phyloP scores from a whole-genome alignment of 139 green algal genomes.

The Micractinium sp. region DNA sequence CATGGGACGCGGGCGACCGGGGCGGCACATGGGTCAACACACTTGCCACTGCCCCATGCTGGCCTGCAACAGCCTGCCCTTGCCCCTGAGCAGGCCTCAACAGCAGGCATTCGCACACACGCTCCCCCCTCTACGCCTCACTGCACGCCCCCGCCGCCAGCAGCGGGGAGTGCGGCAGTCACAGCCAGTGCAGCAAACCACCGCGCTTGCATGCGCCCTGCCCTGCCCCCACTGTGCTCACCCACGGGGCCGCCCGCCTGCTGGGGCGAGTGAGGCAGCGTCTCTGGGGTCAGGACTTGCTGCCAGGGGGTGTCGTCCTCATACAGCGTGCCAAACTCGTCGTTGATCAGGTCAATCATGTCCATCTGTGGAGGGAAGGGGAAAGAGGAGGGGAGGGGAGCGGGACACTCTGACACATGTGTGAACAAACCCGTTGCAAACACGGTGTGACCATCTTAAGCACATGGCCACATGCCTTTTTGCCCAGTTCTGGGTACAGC shows the following conservation, averaged over 20 bases:
- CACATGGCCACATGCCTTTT: too few species aligned
- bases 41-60: too few species aligned
- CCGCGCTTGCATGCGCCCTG: background rate
- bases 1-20: background rate
- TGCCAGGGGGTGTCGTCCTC: slow-evolving; percentile 55
- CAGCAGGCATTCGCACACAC: too few species aligned
- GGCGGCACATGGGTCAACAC: too few species aligned
- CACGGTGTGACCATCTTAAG: too few species aligned
- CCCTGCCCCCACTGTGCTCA: background rate
- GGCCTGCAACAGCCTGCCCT: too few species aligned
- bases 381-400: background rate
- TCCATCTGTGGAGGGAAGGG: slow-evolving; percentile 50
- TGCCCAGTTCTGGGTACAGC: too few species aligned
- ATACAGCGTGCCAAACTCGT: slow-evolving; percentile 70
- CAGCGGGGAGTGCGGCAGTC: too few species aligned
- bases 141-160: too few species aligned
- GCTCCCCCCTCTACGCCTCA: too few species aligned
- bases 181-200: background rate
- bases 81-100: too few species aligned
- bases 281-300: slow-evolving; percentile 47
- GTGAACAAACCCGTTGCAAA: background rate
- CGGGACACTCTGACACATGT: background rate
- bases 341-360: slow-evolving; percentile 70
- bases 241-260: background rate
- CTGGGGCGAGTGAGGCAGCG: slow-evolving; percentile 20